Evolutionary conservation across 352 stramenopile genomes (phyloP).

Genomic region (Aphanomyces stellatus): DNA sequence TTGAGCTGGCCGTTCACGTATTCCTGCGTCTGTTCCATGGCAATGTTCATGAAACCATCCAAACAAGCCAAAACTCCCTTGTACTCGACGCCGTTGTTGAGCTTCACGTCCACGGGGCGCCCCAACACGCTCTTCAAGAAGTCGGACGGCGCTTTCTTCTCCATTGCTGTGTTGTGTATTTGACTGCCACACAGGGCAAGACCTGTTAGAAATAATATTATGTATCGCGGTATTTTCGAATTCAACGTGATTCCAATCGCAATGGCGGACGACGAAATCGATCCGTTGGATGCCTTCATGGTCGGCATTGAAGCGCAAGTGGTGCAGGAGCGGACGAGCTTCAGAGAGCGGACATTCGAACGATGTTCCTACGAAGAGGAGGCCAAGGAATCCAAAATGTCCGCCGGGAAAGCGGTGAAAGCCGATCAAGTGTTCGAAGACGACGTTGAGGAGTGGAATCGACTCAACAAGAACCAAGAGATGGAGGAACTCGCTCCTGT

Average conservation of each 20-base stretch:
- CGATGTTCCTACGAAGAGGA: slow-evolving; percentile 19
- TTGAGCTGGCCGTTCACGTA: slow-evolving; percentile 99
- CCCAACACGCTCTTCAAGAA: slow-evolving; percentile 92
- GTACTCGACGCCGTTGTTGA: slow-evolving; percentile 99
- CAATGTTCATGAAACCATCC: slow-evolving; percentile 99
- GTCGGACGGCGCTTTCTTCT: slow-evolving; percentile 86
- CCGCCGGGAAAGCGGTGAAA: neutral
- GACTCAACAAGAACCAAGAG: slow-evolving; percentile 32
- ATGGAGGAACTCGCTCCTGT: slow-evolving; percentile 72
- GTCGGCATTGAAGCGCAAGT: slow-evolving; percentile 69
- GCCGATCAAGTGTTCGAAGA: slow-evolving; percentile 18
- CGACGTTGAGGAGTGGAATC: slow-evolving; percentile 26
- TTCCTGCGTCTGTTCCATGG: slow-evolving; percentile 99
- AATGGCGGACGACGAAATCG: slow-evolving; percentile 43
- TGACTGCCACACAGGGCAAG: slow-evolving; percentile 12
- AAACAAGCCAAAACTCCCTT: slow-evolving; percentile 97
- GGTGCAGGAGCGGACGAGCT: slow-evolving; percentile 26
- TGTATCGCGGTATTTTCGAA: no score
- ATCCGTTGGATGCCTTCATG: slow-evolving; percentile 83
- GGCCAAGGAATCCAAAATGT: neutral
- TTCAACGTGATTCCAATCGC: no score
- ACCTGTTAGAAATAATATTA: slow-evolving; percentile 17
- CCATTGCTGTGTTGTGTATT: slow-evolving; percentile 21
- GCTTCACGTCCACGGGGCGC: slow-evolving; percentile 95
- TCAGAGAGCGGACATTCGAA: neutral